Evolutionary conservation across 768 basidiomycete species (phyloP).

Genomic region (Artomyces pyxidatus): DNA sequence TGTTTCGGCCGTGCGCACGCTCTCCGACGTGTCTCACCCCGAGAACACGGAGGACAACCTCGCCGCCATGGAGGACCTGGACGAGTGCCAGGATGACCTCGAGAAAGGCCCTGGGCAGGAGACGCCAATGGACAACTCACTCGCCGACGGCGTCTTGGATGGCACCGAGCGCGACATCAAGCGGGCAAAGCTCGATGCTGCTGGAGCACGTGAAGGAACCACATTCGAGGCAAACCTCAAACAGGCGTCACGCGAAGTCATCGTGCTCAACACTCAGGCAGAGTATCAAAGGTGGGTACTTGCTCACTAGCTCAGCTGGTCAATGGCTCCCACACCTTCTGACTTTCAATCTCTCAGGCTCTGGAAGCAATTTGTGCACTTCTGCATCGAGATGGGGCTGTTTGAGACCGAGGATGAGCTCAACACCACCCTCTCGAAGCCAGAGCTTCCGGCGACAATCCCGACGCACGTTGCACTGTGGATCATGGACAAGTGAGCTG

Average conservation of each 20-base stretch:
- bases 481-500: conserved; percentile 1
- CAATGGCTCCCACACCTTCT: not conserved
- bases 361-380: not conserved
- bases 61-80: not conserved
- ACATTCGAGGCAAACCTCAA: not conserved
- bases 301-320: not conserved
- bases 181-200: not conserved
- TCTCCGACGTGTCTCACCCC: not conserved
- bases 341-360: not conserved
- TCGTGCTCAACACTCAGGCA: not conserved
- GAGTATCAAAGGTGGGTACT: not conserved
- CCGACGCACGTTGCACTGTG: not conserved
- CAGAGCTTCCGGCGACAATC: not conserved
- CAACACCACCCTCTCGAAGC: not conserved
- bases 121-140: not conserved
- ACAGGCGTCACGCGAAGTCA: not conserved
- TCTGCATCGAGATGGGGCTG: not conserved
- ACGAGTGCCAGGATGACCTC: not conserved
- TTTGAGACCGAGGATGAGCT: not conserved
- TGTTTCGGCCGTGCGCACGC: not conserved
- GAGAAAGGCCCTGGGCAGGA: not conserved
- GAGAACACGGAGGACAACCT: not conserved
- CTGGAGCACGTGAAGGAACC: too few relatives aligned
- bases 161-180: not conserved
- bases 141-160: not conserved